Evolutionary conservation across 805 yeast genomes (phyloP), one percentile per base, ranked within the genome.

Genomic region (Ogataea haglerorum): DNA sequence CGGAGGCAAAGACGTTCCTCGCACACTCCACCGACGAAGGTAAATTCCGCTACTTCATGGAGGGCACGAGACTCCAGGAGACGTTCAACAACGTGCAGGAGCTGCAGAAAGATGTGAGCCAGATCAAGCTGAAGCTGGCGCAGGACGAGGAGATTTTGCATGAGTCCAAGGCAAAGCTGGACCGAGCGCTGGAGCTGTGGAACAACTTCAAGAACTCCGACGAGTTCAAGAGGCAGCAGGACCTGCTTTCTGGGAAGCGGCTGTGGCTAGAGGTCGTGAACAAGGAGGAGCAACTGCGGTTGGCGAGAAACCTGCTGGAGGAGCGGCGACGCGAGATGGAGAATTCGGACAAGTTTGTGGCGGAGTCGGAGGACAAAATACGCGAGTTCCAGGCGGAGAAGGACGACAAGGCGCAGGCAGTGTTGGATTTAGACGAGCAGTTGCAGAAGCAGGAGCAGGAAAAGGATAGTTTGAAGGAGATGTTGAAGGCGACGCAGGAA

Each of bases 1-100:
- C 93, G 52, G 85, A 82, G 45, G 98, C 99, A 2, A 77, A 95
- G 50, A 84, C 90, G 12, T 93, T 93, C 57, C 65, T 93, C 47
- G 84, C 95, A 1, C 77, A 82, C 23, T 78, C 93, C 4, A 73
- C 86, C 4, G 84, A 86, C 44, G 70, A 70, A 25, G 82, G 76
- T 34, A 86, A 89, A 61, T 93, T 80, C 60, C 70, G 72, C 12
- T 81, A 77, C 56, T 87, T 91, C 57, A 82, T 84, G 85, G 75
- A 76, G 38, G 96, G 95, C 25, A 80, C 95, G 2, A 70, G 81
- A 52, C 72, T 85, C 35, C 81, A 80, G 41, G 85, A 81, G 31
- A 78, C 83, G n/a, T 63, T 73, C 26, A 70, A 68, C 12, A 79
- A 82, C 53, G 71, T 79, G 42, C 67, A 60, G 15, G 57, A 59